Evolutionary conservation across 345 rosid species (phyloP), one percentile per base, ranked within the genome.

Genomic region (Syzygium aqueum): DNA sequence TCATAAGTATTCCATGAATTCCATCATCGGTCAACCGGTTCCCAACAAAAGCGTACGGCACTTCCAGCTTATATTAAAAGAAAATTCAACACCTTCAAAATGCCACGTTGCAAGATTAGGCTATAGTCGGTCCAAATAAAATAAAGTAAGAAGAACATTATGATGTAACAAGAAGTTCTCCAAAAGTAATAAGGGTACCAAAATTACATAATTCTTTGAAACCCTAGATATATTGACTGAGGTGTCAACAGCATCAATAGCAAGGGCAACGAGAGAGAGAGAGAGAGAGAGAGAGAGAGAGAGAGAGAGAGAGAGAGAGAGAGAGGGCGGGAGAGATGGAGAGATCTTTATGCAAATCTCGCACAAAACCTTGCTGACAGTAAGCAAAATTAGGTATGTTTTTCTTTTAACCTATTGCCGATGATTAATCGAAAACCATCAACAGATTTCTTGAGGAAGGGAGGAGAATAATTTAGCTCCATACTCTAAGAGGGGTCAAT

Each of bases 401-500:
- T 73, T 73, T 77, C 54, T 51, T 85, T 85, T 33, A 53, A 57
- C 51, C 77, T 53, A 43, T 43, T 59, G 61, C 17, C 50, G 63
- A 46, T 19, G 54, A 65, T 51, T 46, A 0, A 85, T 85, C 25
- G 9, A 53, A 51, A 49, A 54, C 86, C 51, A 43, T 61, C 22
- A 46, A 28, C 49, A 43, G n/a, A 49, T 30, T 43, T 51, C 30
- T 85, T 57, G 63, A 54, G 63, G 23, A 54, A 16, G 17, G n/a
- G 11, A 33, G 51, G 33, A 43, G 65, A 25, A 21, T 57, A 27
- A 54, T 30, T 37, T 11, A 63, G 43, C 83, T 85, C 57, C 52
- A 27, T 49, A 86, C 86, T 91, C 90, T 92, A 95, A 89, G 99
- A 97, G 17, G 97, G 98, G 85, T 95, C 96, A 88, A 97, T 94